Conservation (phyloP, 306 rosid genomes). For the Quercus cerris region DNA sequence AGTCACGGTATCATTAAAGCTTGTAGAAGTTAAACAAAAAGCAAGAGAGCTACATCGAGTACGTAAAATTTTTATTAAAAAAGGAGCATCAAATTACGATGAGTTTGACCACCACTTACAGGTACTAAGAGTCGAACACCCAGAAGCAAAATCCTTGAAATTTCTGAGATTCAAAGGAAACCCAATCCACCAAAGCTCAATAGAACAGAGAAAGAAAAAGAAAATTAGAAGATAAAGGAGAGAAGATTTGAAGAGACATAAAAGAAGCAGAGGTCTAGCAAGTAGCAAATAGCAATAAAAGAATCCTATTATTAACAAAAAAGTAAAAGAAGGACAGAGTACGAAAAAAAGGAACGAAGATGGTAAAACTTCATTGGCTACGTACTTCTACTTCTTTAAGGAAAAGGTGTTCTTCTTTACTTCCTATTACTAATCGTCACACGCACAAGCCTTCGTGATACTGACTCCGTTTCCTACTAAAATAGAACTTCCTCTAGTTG, state of each 20-base stretch:
- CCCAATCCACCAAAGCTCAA: neutral
- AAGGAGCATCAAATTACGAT: neutral
- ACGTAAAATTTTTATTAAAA: neutral
- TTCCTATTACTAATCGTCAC: no score
- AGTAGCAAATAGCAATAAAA: neutral
- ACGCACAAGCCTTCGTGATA: no score
- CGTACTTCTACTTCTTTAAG: no score
- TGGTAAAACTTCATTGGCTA: no score
- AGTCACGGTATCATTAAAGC: neutral
- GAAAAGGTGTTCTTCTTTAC: no score
- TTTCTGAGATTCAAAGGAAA: neutral
- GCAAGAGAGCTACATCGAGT: neutral
- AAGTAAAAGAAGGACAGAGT: neutral
- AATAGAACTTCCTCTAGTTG: no score
- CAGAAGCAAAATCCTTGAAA: neutral
- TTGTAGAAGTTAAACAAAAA: neutral
- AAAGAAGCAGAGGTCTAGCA: neutral
- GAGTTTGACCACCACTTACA: neutral
- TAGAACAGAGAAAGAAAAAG: neutral
- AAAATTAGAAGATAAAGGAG: neutral
- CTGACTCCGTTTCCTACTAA: no score
- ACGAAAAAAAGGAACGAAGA: no score
- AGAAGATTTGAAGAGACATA: neutral
- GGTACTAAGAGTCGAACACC: neutral
- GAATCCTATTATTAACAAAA: neutral